Base-by-base conservation (phyloP, 768 basidiomycete species). In the Hygrophorus russula region DNA sequence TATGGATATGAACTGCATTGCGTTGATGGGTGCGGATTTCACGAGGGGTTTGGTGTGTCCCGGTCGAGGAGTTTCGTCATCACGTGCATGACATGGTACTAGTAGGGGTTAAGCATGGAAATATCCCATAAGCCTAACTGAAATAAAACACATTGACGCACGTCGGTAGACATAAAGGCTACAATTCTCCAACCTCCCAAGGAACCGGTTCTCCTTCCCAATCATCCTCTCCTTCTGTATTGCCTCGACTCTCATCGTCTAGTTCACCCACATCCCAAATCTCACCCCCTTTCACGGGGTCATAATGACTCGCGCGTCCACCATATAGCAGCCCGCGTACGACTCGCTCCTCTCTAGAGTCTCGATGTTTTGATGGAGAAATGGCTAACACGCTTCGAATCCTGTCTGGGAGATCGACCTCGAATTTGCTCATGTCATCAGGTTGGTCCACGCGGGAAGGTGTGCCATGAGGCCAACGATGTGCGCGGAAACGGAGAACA, bases 151-250 rank as follows among this genome's bases (percentile, higher is more conserved):
- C 35, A 44, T 19, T 8, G 29, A 18, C 29, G 13, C 18, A 14
- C 12, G 29, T 44, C 6, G 34, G 24, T 24, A 24, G 17, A 20
- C 41, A 42, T 29, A 18, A 17, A 20, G 17, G 18, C 57, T 71
- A 87, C 59, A 89, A 53, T 53, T 86, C 86, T 41, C 77, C 86
- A 7, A 76, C 68, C 60, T 82, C 82, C 86, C 86, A 89, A 47
- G 85, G 80, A 29, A 87, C 71, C 30, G 81, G 80, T 59, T 87
- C 85, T 29, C 81, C 77, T 60, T 87, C 86, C 86, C 86, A 89
- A 49, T 81, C 80, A 34, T 74, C 72, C 53, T 75, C 77, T 24
- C 59, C 67, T 39, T 70, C 74, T 17, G 53, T 56, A 33, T 61
- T 52, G 11, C 14, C 30, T 37, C 41, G 46, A 20, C 56, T 55